A percentile compares a stretch with the other conserved stretches of the same genome.
phyloP scores from a whole-genome alignment of 2,329 filamentous ascomycete species.

The Neofusicoccum sp. region DNA sequence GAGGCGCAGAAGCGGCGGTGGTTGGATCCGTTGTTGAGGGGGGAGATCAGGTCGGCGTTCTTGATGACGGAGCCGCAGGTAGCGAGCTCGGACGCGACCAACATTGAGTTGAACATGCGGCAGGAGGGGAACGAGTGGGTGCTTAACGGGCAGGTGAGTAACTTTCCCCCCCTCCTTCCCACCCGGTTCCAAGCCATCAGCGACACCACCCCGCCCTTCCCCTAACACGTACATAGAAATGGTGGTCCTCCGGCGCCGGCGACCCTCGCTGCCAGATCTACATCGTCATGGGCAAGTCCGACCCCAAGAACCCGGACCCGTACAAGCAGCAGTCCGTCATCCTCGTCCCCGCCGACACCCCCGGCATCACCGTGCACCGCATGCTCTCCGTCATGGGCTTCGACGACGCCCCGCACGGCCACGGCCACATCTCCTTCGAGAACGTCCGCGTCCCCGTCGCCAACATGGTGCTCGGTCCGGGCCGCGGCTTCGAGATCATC shows the following conservation, averaged over 20 bases:
- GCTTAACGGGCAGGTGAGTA: slow-evolving; percentile 76
- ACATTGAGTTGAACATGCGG: slow-evolving; percentile 82
- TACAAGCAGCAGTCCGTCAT: slow-evolving; percentile 95
- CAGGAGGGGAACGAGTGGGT: slow-evolving; percentile 87
- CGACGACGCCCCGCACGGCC: slow-evolving; percentile 97
- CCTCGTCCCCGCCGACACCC: slow-evolving; percentile 77
- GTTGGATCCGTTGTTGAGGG: slow-evolving; percentile 79
- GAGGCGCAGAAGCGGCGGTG: slow-evolving; percentile 82
- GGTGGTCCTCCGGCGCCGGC: slow-evolving; percentile 97
- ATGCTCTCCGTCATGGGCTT: slow-evolving; percentile 95
- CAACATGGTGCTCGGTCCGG: slow-evolving; percentile 90
- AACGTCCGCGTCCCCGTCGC: slow-evolving; percentile 84
- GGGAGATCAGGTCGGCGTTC: slow-evolving; percentile 86
- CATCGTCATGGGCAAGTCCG: slow-evolving; percentile 94
- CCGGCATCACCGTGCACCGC: slow-evolving; percentile 88
- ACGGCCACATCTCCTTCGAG: slow-evolving; percentile 87
- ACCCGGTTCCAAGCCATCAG: background rate
- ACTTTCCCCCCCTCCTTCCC: background rate
- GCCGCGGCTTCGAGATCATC: slow-evolving; percentile 96
- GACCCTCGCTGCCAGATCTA: slow-evolving; percentile 92
- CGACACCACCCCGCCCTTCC: slow-evolving; percentile 33
- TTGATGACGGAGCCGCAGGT: slow-evolving; percentile 92
- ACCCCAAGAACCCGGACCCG: slow-evolving; percentile 71
- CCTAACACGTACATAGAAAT: slow-evolving; percentile 71
- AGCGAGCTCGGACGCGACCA: slow-evolving; percentile 88